A percentile compares a stretch with the other conserved stretches of the same genome.
phyloP scores from a whole-genome alignment of 2,329 filamentous ascomycete species.

The Dactylellina leptospora region DNA sequence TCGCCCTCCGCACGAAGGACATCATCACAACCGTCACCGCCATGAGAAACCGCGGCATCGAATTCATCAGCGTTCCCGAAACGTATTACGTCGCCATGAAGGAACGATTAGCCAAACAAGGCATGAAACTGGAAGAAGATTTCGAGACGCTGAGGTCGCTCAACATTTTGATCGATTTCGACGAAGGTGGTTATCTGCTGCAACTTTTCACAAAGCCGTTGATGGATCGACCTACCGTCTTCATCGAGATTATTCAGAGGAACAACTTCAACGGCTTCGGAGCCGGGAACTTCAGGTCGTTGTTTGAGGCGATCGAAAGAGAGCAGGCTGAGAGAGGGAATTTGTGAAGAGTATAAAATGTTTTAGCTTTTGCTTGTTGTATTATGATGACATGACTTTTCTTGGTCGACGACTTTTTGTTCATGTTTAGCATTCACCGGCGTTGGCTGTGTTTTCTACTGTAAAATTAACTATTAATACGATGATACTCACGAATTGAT shows the following conservation, averaged over 20 bases:
- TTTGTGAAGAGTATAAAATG: constrained; percentile 64
- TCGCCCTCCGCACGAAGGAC: constrained; percentile 81
- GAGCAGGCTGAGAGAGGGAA: constrained; percentile 90
- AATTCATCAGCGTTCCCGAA: constrained; percentile 89
- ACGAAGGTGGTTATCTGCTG: constrained; percentile 84
- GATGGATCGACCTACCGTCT: constrained; percentile 93
- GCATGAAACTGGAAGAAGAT: constrained; percentile 75
- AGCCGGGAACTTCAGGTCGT: constrained; percentile 91
- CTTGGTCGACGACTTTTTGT: constrained; percentile 1
- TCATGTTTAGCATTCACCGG: constrained; percentile 17
- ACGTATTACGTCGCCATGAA: constrained; percentile 85
- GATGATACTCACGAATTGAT: no score
- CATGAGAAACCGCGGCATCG: constrained; percentile 83
- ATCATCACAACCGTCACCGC: constrained; percentile 81
- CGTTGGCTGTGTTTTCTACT: constrained; percentile 16
- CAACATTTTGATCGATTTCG: constrained; percentile 93
- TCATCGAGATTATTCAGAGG: constrained; percentile 94
- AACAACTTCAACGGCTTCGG: constrained; percentile 92
- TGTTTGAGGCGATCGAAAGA: constrained; percentile 94
- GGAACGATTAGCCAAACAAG: constrained; percentile 67
- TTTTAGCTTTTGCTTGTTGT: constrained; percentile 5
- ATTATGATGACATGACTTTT: constrained; percentile 35
- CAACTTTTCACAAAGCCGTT: constrained; percentile 74
- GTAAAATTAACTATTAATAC: constrained; percentile 2
- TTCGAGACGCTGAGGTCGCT: constrained; percentile 78